Conservation (phyloP, 495 filamentous ascomycete genomes). For the Trichoderma asperelloides region DNA sequence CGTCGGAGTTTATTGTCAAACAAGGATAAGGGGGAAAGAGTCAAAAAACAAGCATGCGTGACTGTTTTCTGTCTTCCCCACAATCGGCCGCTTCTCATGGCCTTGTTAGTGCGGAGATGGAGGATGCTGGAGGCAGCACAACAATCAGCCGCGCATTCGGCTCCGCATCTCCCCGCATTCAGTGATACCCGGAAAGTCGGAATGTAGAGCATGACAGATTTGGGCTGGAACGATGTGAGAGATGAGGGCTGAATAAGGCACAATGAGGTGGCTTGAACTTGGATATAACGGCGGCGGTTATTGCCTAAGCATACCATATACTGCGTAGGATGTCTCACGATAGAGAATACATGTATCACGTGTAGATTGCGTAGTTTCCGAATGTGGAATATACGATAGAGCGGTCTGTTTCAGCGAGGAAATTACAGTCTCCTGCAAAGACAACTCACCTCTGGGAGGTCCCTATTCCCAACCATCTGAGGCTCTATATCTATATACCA, state of each 20-base stretch:
- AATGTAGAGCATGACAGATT: neutral
- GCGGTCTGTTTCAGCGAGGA: neutral
- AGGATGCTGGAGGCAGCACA: neutral
- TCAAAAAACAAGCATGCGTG: neutral
- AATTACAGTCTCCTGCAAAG: no score
- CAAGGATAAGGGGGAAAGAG: neutral
- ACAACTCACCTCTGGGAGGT: neutral
- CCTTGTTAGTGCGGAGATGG: neutral
- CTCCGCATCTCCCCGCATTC: conserved; percentile 8
- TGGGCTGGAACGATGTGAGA: neutral
- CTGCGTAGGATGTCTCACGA: no score
- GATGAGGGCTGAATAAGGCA: neutral
- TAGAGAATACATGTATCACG: no score
- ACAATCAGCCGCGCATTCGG: neutral
- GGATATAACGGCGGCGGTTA: no score
- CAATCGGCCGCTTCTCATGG: neutral
- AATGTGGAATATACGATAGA: neutral
- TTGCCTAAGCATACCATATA: no score
- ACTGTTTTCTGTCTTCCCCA: neutral
- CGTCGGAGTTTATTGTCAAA: no score
- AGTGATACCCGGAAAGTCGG: neutral
- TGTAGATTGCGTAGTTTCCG: no score
- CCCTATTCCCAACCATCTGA: neutral
- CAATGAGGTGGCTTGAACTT: neutral
- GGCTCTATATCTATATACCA: neutral